These are phyloP conservation scores for Saccharum officinarum DNA, from an alignment of 176 grass and related monocot species.

Conservation along the genomic window DNA sequence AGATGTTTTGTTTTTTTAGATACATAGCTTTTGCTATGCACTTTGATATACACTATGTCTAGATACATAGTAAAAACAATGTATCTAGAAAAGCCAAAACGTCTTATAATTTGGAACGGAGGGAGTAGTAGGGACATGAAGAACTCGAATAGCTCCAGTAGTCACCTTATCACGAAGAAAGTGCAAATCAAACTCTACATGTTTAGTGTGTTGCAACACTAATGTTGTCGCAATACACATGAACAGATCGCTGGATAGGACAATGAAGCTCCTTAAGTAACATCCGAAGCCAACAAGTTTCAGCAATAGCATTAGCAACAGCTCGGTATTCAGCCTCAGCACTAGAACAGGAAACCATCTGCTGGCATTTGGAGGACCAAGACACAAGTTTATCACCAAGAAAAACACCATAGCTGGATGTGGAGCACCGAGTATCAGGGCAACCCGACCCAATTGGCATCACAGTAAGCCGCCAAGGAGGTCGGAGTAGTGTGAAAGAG, in stretches of 20 bases:
- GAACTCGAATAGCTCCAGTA: no score
- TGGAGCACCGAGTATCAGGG: background rate
- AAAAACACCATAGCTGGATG: background rate
- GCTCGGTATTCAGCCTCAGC: background rate
- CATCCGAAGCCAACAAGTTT: no score
- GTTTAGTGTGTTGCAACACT: background rate
- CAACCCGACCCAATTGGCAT: background rate
- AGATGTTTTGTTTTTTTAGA: background rate
- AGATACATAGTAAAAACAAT: no score
- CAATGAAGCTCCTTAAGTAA: no score
- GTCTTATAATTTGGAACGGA: no score
- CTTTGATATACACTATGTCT: no score
- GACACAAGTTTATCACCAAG: background rate
- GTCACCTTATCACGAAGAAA: no score
- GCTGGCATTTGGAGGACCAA: background rate
- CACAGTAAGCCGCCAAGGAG: background rate
- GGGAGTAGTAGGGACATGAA: no score
- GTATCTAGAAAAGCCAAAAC: no score
- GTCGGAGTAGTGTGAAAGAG: background rate
- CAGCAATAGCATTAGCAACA: background rate
- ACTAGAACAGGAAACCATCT: background rate
- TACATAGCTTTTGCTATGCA: no score
- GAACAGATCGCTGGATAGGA: background rate
- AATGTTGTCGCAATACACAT: background rate
- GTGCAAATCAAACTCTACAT: no score